Percentiles rank a stretch among this genome's conserved stretches.
phyloP scores from a whole-genome alignment of 2,329 filamentous ascomycete genomes.

The Aspergillus proliferans region DNA sequence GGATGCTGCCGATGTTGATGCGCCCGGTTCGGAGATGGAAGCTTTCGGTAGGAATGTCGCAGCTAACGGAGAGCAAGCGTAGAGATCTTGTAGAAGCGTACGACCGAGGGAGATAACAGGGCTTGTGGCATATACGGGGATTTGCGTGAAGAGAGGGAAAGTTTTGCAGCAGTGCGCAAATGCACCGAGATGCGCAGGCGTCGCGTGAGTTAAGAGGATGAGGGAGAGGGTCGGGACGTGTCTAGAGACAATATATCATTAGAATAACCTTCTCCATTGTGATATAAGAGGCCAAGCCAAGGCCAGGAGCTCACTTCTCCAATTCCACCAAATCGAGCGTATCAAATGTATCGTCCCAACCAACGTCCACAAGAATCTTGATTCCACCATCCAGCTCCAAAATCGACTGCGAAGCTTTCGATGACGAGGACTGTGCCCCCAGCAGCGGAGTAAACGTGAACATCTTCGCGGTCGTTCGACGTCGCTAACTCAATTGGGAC shows the following conservation, averaged over 20 bases:
- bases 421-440: slow-evolving; percentile 75
- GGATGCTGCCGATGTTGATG: slow-evolving; percentile 39
- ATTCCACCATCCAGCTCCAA: slow-evolving; percentile 94
- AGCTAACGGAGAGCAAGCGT: slow-evolving; percentile 80
- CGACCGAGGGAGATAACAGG: slow-evolving; percentile 91
- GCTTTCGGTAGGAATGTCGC: slow-evolving; percentile 71
- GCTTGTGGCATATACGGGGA: slow-evolving; percentile 89
- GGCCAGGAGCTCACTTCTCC: slow-evolving; percentile 62
- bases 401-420: slow-evolving; percentile 85
- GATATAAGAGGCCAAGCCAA: background rate
- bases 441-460: slow-evolving; percentile 93
- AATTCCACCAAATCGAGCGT: slow-evolving; percentile 74
- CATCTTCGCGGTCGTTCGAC: slow-evolving; percentile 50
- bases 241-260: slow-evolving; percentile 40
- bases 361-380: slow-evolving; percentile 89
- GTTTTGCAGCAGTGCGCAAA: slow-evolving; percentile 97
- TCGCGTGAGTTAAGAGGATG: slow-evolving; percentile 91
- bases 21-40: slow-evolving; percentile 56
- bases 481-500: slow-evolving; percentile 4
- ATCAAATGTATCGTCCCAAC: slow-evolving; percentile 92
- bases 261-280: slow-evolving; percentile 6
- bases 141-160: slow-evolving; percentile 81
- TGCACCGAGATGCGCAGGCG: slow-evolving; percentile 81
- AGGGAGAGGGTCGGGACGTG: slow-evolving; percentile 87
- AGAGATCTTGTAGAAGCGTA: slow-evolving; percentile 84